A percentile compares a stretch with the other conserved stretches of the same genome.
These are phyloP conservation scores for Puccinia sorghi DNA, from an alignment of 1,284 basidiomycete genomes.

Conservation along the genomic window DNA sequence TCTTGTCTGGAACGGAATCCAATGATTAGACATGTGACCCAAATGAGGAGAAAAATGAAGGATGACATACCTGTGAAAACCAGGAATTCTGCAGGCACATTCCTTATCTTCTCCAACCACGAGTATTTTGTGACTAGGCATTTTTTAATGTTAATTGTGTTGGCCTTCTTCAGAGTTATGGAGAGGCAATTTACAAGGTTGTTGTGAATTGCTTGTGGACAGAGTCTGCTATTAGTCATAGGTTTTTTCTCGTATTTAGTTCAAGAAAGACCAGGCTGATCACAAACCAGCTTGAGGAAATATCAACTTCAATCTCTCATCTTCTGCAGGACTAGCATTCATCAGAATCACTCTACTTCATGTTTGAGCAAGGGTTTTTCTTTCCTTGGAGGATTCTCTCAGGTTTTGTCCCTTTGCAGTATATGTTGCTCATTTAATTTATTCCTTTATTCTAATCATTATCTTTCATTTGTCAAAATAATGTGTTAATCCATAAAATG, in stretches of 20 bases:
- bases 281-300: too few relatives aligned
- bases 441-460: too few relatives aligned
- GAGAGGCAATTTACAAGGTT: background rate
- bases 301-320: too few relatives aligned
- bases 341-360: too few relatives aligned
- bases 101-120: background rate
- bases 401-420: too few relatives aligned
- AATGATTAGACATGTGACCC: background rate
- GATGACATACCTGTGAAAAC: slow-evolving; percentile 4
- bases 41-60: background rate
- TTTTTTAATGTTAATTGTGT: background rate
- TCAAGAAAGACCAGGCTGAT: background rate
- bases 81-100: background rate
- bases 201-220: background rate
- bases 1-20: background rate
- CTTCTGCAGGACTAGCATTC: too few relatives aligned
- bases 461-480: too few relatives aligned
- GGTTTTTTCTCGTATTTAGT: background rate
- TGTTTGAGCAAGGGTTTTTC: too few relatives aligned
- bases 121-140: background rate
- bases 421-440: too few relatives aligned
- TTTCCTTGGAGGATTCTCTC: too few relatives aligned
- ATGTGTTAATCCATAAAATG: too few relatives aligned
- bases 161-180: slow-evolving; percentile 5
- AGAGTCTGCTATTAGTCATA: background rate